phyloP scores from a whole-genome alignment of 352 stramenopile species.

The Globisporangium radiosum region DNA sequence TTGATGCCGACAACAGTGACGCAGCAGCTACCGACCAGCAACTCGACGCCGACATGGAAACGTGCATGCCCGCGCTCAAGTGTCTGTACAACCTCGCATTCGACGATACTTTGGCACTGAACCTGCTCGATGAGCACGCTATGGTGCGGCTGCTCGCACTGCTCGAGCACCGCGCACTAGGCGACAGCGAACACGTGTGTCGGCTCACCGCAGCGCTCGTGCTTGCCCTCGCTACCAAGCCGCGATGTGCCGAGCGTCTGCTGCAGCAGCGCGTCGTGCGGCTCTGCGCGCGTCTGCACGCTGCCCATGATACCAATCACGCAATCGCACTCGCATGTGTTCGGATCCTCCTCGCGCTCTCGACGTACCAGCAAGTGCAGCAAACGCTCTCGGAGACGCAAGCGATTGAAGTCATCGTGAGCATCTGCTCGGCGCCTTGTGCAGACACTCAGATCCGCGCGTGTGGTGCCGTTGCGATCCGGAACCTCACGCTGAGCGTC shows the following conservation, averaged over 20 bases:
- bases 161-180: slow-evolving; percentile 38
- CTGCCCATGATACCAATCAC: slow-evolving; percentile 23
- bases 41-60: slow-evolving; percentile 20
- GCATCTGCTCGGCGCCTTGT: slow-evolving; percentile 33
- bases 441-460: slow-evolving; percentile 33
- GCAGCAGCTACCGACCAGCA: neutral
- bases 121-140: slow-evolving; percentile 47
- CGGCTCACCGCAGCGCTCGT: slow-evolving; percentile 31
- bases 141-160: slow-evolving; percentile 36
- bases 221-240: slow-evolving; percentile 44
- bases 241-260: slow-evolving; percentile 35
- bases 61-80: slow-evolving; percentile 61
- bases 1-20: neutral
- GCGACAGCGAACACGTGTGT: slow-evolving; percentile 30
- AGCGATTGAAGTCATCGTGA: slow-evolving; percentile 50
- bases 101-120: slow-evolving; percentile 49
- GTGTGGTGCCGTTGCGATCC: slow-evolving; percentile 48
- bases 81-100: slow-evolving; percentile 60
- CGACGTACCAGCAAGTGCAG: slow-evolving; percentile 67
- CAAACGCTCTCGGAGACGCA: slow-evolving; percentile 45
- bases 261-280: slow-evolving; percentile 44
- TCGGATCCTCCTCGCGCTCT: slow-evolving; percentile 48
- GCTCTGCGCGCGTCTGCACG: slow-evolving; percentile 48
- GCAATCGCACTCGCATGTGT: slow-evolving; percentile 40
- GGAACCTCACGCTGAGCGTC: slow-evolving; percentile 64